Evolutionary conservation across 2,329 filamentous ascomycete species (phyloP), one percentile per base, ranked within the genome.

Genomic region (Calonectria pseudoreteaudii): DNA sequence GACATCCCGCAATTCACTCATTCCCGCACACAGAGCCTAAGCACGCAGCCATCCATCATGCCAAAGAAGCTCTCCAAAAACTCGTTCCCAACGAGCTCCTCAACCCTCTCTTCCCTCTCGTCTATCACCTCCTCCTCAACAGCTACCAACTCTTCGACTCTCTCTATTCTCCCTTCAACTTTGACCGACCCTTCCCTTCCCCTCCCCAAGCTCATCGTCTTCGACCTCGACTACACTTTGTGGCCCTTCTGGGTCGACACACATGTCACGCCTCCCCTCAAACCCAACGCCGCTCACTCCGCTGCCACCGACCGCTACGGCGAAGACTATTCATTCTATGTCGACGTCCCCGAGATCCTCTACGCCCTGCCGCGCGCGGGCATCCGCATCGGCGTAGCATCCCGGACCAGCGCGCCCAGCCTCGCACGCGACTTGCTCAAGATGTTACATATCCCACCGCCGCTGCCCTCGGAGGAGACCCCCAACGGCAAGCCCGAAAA

Each of bases 171-270:
- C 26, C 88, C 88, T 6, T 41, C 82, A 28, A 86, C 88, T 78
- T 87, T 91, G 47, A 80, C 83, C 77, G 88, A 91, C 83, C 85
- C 91, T 52, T 67, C 78, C 18, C 90, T 92, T 0, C 94, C 95
- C 0, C 90, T 98, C 1, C 96, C 96, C 0, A 92, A 93, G 75
- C 90, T 98, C 78, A 90, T 98, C 80, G 94, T 97, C 76, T 98
- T 98, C 86, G 97, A 98, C 84, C 91, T 98, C 75, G 96, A 98
- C 88, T 98, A 98, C 88, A 98, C 97, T 0, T 89, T 98, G n/a
- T 98, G 96, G 97, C 95, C 96, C 6, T 98, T 98, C 86, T 98
- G 96, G 96, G 93, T 98, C 1, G 97, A 98, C 87, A 98, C 95
- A 4, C 96, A 98, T 85, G 94, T 97, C 79, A 91, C 92, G 30